phyloP scores from a whole-genome alignment of 148 eudicot species.

The Rhododendron kiyosumense region DNA sequence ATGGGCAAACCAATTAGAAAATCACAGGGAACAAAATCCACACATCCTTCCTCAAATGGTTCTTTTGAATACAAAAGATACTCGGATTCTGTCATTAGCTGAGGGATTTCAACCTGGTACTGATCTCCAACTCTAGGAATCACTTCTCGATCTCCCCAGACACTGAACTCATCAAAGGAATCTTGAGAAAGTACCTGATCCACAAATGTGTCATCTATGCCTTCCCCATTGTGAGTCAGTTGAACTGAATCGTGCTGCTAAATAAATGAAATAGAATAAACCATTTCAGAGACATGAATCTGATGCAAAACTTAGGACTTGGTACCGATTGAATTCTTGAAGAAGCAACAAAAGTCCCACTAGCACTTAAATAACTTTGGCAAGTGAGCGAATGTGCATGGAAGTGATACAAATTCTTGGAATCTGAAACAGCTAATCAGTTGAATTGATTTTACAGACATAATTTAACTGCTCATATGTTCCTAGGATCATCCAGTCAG shows the following conservation, averaged over 20 bases:
- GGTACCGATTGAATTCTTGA: background rate
- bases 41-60: conserved; percentile 16
- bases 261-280: conserved; percentile 10
- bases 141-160: conserved; percentile 40
- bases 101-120: conserved; percentile 62
- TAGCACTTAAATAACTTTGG: background rate
- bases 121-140: conserved; percentile 61
- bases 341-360: background rate
- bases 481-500: background rate
- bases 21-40: conserved; percentile 12
- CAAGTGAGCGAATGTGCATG: background rate
- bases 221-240: conserved; percentile 20
- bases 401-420: background rate
- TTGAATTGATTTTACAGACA: background rate
- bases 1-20: conserved; percentile 48
- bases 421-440: background rate
- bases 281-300: background rate
- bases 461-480: background rate
- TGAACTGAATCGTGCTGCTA: conserved; percentile 36
- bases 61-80: conserved; percentile 12
- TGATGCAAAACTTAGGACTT: background rate
- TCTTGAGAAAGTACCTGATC: conserved; percentile 20
- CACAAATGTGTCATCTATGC: conserved; percentile 16
- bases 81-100: conserved; percentile 25
- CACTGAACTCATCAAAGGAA: conserved; percentile 16